Conservation (phyloP, 2,329 filamentous ascomycete species). For the Pleoardoris graminearum region DNA sequence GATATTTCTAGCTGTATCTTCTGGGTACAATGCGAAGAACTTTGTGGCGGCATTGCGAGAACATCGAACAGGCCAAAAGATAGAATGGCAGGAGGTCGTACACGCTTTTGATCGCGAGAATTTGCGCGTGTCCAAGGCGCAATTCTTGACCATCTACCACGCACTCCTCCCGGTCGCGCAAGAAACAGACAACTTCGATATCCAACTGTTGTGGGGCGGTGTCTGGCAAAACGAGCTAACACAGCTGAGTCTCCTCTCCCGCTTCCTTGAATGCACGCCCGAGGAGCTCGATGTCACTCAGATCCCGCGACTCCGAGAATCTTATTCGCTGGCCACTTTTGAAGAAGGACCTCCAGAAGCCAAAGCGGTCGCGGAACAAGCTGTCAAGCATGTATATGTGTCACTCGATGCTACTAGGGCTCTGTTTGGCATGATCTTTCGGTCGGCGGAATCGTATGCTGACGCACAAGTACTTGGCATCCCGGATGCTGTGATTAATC, state of each 20-base stretch:
- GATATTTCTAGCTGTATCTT: slow-evolving; percentile 68
- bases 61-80: slow-evolving; percentile 57
- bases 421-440: slow-evolving; percentile 65
- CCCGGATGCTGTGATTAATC: slow-evolving; percentile 65
- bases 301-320: slow-evolving; percentile 78
- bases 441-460: slow-evolving; percentile 61
- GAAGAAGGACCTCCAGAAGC: slow-evolving; percentile 63
- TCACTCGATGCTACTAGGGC: slow-evolving; percentile 80
- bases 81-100: slow-evolving; percentile 72
- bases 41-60: slow-evolving; percentile 63
- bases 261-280: slow-evolving; percentile 75
- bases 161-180: slow-evolving; percentile 73
- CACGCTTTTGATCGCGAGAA: slow-evolving; percentile 78
- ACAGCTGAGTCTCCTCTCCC: slow-evolving; percentile 90
- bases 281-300: slow-evolving; percentile 80
- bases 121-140: slow-evolving; percentile 73
- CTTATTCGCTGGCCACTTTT: slow-evolving; percentile 71
- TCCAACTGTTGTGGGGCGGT: slow-evolving; percentile 89
- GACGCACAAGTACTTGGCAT: slow-evolving; percentile 60
- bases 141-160: slow-evolving; percentile 81
- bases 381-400: slow-evolving; percentile 82
- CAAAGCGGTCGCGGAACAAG: slow-evolving; percentile 64
- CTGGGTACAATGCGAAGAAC: slow-evolving; percentile 68
- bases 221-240: slow-evolving; percentile 83
- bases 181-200: slow-evolving; percentile 69